phyloP scores from a whole-genome alignment of 352 stramenopile genomes.

The Blastocystis sp. region DNA sequence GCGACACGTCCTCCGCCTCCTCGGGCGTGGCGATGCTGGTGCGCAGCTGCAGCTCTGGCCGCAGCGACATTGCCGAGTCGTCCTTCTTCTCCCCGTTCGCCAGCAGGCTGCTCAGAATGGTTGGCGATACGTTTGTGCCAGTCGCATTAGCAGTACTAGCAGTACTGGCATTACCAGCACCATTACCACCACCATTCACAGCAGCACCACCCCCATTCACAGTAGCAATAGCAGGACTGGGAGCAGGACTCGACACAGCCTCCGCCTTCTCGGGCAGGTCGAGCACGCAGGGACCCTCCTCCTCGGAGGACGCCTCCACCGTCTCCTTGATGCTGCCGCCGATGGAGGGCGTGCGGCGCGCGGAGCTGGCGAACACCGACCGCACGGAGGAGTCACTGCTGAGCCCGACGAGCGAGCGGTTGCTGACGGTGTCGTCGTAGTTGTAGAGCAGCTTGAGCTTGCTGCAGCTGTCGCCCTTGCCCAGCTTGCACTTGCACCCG shows the following conservation, averaged over 20 bases:
- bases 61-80: neutral
- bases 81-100: neutral
- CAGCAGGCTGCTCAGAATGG: too few relatives aligned
- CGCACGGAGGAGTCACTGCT: conserved; percentile 1
- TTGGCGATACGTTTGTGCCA: too few relatives aligned
- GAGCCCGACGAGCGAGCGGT: conserved; percentile 5
- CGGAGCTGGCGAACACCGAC: conserved; percentile 23
- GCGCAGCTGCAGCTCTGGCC: neutral
- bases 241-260: neutral
- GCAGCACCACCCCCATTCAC: too few relatives aligned
- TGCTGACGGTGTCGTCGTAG: conserved; percentile 54
- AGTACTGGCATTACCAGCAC: too few relatives aligned
- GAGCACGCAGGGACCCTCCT: neutral
- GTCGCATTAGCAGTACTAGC: too few relatives aligned
- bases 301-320: neutral
- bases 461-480: neutral
- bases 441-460: conserved; percentile 56
- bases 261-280: neutral
- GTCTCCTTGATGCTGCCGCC: neutral
- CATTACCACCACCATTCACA: too few relatives aligned
- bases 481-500: neutral
- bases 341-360: neutral
- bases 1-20: neutral
- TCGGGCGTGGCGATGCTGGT: neutral
- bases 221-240: too few relatives aligned